Evolutionary conservation across 106 monocot species (phyloP).

Genomic region (Acorus calamus): DNA sequence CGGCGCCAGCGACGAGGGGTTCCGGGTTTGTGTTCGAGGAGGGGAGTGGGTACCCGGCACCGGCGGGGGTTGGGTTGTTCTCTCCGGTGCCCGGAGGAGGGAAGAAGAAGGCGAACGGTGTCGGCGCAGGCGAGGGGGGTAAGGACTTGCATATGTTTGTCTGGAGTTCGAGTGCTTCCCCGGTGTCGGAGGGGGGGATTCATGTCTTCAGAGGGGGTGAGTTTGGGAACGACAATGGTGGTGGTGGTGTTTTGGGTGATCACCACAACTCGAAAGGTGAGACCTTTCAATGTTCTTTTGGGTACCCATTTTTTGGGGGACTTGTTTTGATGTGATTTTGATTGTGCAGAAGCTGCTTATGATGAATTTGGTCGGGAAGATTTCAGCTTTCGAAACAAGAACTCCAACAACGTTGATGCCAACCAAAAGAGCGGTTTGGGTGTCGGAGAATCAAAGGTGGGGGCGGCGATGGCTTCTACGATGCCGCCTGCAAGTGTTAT

Average conservation of each 20-base stretch:
- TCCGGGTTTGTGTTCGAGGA: constrained; percentile 23
- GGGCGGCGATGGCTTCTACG: neutral
- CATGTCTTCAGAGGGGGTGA: constrained; percentile 18
- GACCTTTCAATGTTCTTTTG: neutral
- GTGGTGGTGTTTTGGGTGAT: neutral
- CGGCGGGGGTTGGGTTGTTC: constrained; percentile 5
- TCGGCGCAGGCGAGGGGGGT: neutral
- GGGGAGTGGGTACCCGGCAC: constrained; percentile 10
- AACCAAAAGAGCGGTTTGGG: constrained; percentile 7
- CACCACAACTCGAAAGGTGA: neutral
- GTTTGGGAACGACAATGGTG: constrained; percentile 11
- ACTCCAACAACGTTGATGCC: neutral
- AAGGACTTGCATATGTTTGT: neutral
- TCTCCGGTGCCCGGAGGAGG: constrained; percentile 1
- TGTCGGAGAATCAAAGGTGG: neutral
- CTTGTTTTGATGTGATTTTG: too few relatives aligned
- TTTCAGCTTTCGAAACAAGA: constrained; percentile 36
- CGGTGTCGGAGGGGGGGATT: constrained; percentile 8
- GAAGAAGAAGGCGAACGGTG: constrained; percentile 7
- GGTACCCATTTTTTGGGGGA: neutral
- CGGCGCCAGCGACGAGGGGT: neutral
- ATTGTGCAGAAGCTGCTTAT: constrained; percentile 1
- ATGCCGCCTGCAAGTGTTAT: constrained; percentile 6
- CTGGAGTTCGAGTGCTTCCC: neutral
- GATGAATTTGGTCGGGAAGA: constrained; percentile 18